Evolutionary conservation across 177 flowering plant species (phyloP).

Genomic region (Vitis hybrid): DNA sequence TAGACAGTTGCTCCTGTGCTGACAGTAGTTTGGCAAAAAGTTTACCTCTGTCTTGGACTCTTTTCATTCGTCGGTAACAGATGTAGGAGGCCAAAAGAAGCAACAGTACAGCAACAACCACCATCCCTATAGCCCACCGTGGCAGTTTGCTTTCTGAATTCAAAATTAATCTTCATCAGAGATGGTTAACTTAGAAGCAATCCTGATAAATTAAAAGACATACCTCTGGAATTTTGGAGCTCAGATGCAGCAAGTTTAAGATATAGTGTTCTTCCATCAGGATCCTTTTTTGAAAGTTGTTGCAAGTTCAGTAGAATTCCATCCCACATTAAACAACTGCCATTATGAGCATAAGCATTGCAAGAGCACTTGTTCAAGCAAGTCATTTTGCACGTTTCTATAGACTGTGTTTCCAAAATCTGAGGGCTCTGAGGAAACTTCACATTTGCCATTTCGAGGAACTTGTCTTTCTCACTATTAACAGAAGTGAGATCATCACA

Average conservation of each 20-base stretch:
- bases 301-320: conserved; percentile 14
- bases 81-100: conserved; percentile 8
- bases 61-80: neutral
- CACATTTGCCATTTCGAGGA: conserved; percentile 14
- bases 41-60: conserved; percentile 6
- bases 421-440: conserved; percentile 13
- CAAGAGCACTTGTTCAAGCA: conserved; percentile 27
- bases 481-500: conserved; percentile 21
- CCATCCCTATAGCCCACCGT: neutral
- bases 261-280: neutral
- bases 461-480: conserved; percentile 21
- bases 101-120: conserved; percentile 1
- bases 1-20: neutral
- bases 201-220: neutral
- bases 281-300: neutral
- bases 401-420: neutral
- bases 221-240: conserved; percentile 8
- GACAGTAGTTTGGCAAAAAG: neutral
- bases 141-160: conserved; percentile 8
- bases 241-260: conserved; percentile 20
- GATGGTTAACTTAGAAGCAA: neutral
- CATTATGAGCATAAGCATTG: conserved; percentile 20
- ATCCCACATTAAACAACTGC: conserved; percentile 22
- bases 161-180: neutral
- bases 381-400: conserved; percentile 16